These are phyloP conservation scores for Anthracocystis walkeri DNA, from an alignment of 1,284 basidiomycete species.

Conservation along the genomic window DNA sequence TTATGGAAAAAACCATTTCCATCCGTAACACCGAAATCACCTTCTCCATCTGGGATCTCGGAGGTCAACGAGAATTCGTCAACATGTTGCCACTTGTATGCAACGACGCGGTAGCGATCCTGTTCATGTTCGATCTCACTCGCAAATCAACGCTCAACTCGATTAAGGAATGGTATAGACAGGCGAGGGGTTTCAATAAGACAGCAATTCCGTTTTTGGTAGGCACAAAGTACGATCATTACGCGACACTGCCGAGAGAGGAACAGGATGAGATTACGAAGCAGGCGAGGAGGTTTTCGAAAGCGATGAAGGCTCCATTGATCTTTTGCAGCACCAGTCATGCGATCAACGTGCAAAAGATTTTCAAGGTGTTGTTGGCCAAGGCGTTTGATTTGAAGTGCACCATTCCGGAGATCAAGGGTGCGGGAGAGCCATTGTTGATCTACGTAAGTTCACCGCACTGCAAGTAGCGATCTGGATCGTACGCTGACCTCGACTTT, in stretches of 20 bases:
- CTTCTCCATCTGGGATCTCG: conserved; percentile 99
- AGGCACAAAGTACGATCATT: conserved; percentile 97
- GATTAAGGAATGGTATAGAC: conserved; percentile 99
- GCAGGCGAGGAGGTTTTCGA: conserved; percentile 84
- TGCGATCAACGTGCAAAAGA: conserved; percentile 91
- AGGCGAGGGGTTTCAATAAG: conserved; percentile 95
- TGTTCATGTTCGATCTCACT: conserved; percentile 99
- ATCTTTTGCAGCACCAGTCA: conserved; percentile 98
- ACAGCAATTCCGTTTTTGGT: conserved; percentile 73
- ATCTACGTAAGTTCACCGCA: conserved; percentile 51
- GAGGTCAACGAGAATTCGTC: conserved; percentile 96
- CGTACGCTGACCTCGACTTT: background rate
- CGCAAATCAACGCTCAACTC: conserved; percentile 96
- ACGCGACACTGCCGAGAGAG: conserved; percentile 92
- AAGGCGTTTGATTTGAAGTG: conserved; percentile 64
- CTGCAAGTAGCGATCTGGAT: too few species aligned
- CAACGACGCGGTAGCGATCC: conserved; percentile 96
- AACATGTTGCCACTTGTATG: conserved; percentile 97
- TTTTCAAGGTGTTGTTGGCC: conserved; percentile 77
- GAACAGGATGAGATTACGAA: conserved; percentile 99
- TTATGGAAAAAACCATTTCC: conserved; percentile 98
- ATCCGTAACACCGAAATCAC: conserved; percentile 98
- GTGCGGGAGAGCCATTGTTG: conserved; percentile 54
- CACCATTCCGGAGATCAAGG: conserved; percentile 64
- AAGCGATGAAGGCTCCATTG: conserved; percentile 97